Evolutionary conservation across 176 grass and related monocot species (phyloP).

Genomic region (Miscanthus lutarioriparius): DNA sequence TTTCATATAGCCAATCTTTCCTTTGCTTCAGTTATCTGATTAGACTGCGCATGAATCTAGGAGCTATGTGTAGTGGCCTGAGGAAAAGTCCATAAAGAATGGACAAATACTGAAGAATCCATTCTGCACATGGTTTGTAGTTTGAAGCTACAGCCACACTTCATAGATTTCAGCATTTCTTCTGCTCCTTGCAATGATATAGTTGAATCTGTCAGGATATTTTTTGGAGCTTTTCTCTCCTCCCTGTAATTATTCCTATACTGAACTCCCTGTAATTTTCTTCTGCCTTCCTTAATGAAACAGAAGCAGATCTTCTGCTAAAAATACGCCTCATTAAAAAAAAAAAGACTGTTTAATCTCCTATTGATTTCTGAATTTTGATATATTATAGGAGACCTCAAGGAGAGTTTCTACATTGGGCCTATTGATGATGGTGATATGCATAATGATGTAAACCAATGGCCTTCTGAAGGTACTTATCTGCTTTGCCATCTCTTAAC

Average conservation of each 20-base stretch:
- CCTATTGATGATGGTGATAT: conserved; percentile 16
- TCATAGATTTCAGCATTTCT: background rate
- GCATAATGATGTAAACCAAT: conserved; percentile 53
- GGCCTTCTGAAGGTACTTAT: conserved; percentile 65
- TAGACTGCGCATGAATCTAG: background rate
- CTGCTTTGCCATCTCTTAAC: background rate
- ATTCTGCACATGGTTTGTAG: background rate
- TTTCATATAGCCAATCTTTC: background rate
- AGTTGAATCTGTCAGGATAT: background rate
- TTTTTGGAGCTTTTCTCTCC: background rate
- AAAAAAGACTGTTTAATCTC: background rate
- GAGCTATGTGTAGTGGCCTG: background rate
- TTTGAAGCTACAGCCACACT: background rate
- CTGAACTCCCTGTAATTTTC: background rate
- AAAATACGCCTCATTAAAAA: background rate
- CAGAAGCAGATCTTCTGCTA: background rate
- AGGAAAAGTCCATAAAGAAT: background rate
- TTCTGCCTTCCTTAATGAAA: background rate
- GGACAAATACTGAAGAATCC: conserved; percentile 7
- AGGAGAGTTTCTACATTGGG: conserved; percentile 84
- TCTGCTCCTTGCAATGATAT: conserved; percentile 12
- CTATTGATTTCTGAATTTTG: background rate
- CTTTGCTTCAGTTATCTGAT: background rate
- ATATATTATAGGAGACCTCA: conserved; percentile 59
- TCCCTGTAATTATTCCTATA: background rate